Conservation (phyloP, 148 eudicot species). For the Chenopodium berlandieri region DNA sequence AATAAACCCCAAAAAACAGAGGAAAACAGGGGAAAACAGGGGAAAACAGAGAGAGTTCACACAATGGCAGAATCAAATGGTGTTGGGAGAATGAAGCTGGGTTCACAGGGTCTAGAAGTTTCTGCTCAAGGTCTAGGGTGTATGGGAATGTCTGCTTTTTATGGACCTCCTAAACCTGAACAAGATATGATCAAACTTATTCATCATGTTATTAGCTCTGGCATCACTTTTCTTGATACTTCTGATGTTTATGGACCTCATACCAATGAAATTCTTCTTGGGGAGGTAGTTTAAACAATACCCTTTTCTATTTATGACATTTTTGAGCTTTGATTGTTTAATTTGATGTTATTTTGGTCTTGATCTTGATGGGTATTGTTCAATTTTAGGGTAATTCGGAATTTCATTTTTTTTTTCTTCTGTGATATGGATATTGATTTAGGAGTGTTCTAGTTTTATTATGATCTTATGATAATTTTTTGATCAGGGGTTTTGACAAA, state of each 20-base stretch:
- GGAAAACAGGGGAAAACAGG: neutral
- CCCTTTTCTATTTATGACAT: neutral
- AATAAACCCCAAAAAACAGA: neutral
- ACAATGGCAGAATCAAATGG: slow-evolving; percentile 12
- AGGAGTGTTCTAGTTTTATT: neutral
- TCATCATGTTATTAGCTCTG: slow-evolving; percentile 44
- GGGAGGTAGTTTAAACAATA: slow-evolving; percentile 23
- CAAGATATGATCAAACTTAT: slow-evolving; percentile 44
- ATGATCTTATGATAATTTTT: neutral
- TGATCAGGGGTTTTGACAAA: neutral
- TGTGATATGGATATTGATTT: neutral
- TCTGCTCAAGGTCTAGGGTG: slow-evolving; percentile 52
- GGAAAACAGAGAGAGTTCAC: neutral
- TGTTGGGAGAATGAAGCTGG: slow-evolving; percentile 40
- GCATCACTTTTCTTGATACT: slow-evolving; percentile 52
- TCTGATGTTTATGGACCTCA: slow-evolving; percentile 48
- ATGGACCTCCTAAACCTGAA: slow-evolving; percentile 53
- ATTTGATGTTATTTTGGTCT: neutral
- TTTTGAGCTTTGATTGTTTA: neutral
- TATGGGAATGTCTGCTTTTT: slow-evolving; percentile 44
- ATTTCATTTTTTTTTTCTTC: no score
- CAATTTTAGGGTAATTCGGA: neutral
- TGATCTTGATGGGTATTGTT: neutral
- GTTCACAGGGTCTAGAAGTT: slow-evolving; percentile 43
- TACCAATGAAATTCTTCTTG: slow-evolving; percentile 46